These are phyloP conservation scores for Blastobotrys serpentis DNA, from an alignment of 1,139 yeast genomes.

Conservation along the genomic window DNA sequence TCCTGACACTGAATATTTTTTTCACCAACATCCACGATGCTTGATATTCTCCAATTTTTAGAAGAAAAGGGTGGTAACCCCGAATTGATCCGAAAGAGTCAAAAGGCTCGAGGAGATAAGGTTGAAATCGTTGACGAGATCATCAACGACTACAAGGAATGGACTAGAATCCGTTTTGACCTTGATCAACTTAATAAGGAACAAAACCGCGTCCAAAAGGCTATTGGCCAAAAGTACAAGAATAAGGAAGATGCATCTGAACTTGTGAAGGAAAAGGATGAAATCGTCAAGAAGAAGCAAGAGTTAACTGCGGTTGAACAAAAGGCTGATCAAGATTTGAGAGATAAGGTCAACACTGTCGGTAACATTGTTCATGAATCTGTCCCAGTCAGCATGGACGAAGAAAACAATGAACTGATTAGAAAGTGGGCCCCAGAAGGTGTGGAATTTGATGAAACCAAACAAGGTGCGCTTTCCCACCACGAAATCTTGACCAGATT, in stretches of 20 bases:
- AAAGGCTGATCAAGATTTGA: conserved; percentile 72
- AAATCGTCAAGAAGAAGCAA: conserved; percentile 67
- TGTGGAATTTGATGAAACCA: conserved; percentile 51
- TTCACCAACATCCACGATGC: conserved; percentile 48
- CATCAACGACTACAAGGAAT: conserved; percentile 81
- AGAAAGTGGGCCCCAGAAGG: conserved; percentile 84
- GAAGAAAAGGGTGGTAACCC: conserved; percentile 98
- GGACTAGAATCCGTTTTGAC: conserved; percentile 91
- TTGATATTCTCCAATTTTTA: conserved; percentile 85
- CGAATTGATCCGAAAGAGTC: conserved; percentile 80
- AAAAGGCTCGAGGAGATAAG: conserved; percentile 88
- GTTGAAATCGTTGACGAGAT: conserved; percentile 96
- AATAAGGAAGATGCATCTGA: conserved; percentile 90
- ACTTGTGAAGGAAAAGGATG: conserved; percentile 76
- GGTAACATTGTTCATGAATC: conserved; percentile 94
- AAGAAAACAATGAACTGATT: conserved; percentile 84
- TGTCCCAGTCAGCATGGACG: conserved; percentile 84
- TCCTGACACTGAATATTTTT: conserved; percentile 2
- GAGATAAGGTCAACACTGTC: conserved; percentile 77
- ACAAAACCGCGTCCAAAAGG: conserved; percentile 85
- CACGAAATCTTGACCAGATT: conserved; percentile 92
- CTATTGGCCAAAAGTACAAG: conserved; percentile 87
- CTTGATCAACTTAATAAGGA: conserved; percentile 87
- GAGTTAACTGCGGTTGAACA: conserved; percentile 65
- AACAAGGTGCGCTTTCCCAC: conserved; percentile 79